These are phyloP conservation scores for Ensete ventricosum DNA, from an alignment of 176 grass and related monocot species.

Conservation along the genomic window DNA sequence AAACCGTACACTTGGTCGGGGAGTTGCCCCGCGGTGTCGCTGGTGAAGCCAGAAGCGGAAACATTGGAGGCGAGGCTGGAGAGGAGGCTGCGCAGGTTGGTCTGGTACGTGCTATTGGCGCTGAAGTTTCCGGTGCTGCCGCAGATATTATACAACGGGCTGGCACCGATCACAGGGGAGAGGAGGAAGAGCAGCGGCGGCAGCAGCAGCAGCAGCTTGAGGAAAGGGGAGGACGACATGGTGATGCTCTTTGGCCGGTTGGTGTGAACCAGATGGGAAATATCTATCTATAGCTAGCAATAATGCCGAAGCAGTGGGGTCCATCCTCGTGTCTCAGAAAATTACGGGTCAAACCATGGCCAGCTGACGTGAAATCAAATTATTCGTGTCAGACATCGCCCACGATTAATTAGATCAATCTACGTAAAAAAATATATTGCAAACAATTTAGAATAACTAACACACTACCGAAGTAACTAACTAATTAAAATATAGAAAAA, in stretches of 20 bases:
- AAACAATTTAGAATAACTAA: too few species aligned
- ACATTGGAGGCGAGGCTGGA: constrained; percentile 16
- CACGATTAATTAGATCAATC: too few species aligned
- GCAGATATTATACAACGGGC: not conserved
- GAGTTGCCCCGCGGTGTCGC: not conserved
- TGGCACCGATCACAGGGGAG: not conserved
- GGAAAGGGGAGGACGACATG: not conserved
- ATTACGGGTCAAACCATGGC: too few species aligned
- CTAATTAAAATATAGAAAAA: too few species aligned
- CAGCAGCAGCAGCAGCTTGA: not conserved
- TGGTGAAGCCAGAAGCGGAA: constrained; percentile 10
- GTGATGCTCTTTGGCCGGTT: not conserved
- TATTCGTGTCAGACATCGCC: too few species aligned
- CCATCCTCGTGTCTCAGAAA: too few species aligned
- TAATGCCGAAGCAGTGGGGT: too few species aligned
- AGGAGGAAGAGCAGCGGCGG: not conserved
- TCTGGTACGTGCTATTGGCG: constrained; percentile 26
- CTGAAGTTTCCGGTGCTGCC: constrained; percentile 19
- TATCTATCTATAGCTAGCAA: too few species aligned
- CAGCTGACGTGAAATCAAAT: too few species aligned
- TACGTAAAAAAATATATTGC: too few species aligned
- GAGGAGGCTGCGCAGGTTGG: constrained; percentile 29
- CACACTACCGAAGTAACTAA: too few species aligned
- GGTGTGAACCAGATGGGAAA: too few species aligned
- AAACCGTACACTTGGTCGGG: constrained; percentile 24